These are phyloP conservation scores for Closterium sp. DNA, from an alignment of 139 green algal species.

Conservation along the genomic window DNA sequence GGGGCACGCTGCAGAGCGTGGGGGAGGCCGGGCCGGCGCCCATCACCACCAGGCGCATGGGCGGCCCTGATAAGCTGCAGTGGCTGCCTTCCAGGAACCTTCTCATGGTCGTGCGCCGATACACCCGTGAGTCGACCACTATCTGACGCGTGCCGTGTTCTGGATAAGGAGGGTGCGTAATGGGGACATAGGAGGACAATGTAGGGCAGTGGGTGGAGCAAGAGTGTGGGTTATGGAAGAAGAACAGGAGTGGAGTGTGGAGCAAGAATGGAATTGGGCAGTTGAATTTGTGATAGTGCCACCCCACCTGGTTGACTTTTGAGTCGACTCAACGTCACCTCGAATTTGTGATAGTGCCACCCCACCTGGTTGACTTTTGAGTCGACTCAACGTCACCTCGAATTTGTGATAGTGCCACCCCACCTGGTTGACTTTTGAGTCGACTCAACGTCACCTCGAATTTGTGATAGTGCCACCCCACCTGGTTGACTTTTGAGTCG, in stretches of 20 bases:
- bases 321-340: too few species aligned
- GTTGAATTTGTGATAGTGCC: not conserved
- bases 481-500: too few species aligned
- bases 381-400: too few species aligned
- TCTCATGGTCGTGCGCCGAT: not conserved
- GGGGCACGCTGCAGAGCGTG: not conserved
- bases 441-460: too few species aligned
- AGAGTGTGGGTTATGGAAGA: not conserved
- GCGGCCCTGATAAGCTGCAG: not conserved
- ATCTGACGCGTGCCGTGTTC: not conserved
- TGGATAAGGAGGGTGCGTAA: too few species aligned
- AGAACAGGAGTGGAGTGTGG: not conserved
- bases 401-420: too few species aligned
- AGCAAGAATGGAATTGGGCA: not conserved
- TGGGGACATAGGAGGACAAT: too few species aligned
- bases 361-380: too few species aligned
- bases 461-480: too few species aligned
- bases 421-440: too few species aligned
- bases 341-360: too few species aligned
- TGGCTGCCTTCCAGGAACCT: not conserved
- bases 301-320: not conserved
- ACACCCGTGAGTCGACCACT: not conserved
- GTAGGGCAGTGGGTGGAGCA: not conserved
- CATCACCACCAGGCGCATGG: not conserved
- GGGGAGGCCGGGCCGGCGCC: not conserved